Base-by-base conservation (phyloP, 176 grass and related monocot species). In the Paspalum notatum region DNA sequence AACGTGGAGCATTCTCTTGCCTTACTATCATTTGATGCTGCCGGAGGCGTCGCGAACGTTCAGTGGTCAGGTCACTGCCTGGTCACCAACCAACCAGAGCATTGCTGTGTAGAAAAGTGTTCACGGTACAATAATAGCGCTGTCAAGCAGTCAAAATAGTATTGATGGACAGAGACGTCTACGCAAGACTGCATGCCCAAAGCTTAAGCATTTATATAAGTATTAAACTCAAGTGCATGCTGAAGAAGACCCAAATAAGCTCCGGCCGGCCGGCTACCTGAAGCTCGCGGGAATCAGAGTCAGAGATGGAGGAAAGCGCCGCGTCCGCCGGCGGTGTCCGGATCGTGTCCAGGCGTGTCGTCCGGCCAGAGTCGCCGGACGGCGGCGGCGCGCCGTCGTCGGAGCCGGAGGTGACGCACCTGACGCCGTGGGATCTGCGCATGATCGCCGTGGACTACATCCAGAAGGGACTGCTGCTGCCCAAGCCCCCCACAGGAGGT, bases 401-500 rank as follows among this genome's bases (percentile, higher is more conserved):
- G 7, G 16, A 65, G 61, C 1, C 25, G 2, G 18, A 51, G 20
- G 25, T 32, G 4, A 46, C 59, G 17, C 78, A 80, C 63, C 16
- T 69, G 8, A 80, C 63, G 21, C 40, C 65, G 17, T 80, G 78
- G 78, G 78, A 70, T 25, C 52, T 80, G 3, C 0, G 3, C 3
- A 9, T 70, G 5, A 58, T 80, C 51, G 67, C 32, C 1, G 4
- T 70, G 9, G 78, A 70, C 22, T 4, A 70, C 52, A 70, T 80
- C 80, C 26, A 42, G 45, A 60, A 62, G 45, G 80, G 68, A 2
- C 16, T 82, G 12, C 26, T 82, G 44, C 56, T 72, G 13, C 69
- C 68, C 27, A 63, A 26, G 45, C 57, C 56, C 1, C 8, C 1
- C 0, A 0, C 55, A 10, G 27, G 7, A 1, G 45, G n/a, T 3